phyloP scores from a whole-genome alignment of 768 basidiomycete species.

The Collybia nuda region DNA sequence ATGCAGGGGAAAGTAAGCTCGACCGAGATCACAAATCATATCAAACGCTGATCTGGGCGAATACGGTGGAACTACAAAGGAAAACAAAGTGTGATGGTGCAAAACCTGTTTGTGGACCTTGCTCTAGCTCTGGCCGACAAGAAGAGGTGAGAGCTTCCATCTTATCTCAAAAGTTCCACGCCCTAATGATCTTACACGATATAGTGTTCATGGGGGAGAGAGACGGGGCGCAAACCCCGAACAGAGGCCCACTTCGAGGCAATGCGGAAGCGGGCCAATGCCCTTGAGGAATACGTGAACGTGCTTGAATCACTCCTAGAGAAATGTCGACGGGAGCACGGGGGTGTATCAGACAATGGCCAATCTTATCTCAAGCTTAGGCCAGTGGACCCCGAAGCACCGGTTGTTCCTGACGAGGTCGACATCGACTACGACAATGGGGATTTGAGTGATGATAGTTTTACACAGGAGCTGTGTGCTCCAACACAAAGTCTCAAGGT shows the following conservation, averaged over 20 bases:
- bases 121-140: conserved; percentile 33
- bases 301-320: conserved; percentile 42
- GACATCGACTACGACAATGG: conserved; percentile 16
- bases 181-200: not conserved
- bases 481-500: conserved; percentile 41
- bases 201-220: conserved; percentile 45
- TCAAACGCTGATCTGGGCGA: not conserved
- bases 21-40: not conserved
- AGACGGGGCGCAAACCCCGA: conserved; percentile 37
- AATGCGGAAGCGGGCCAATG: conserved; percentile 38
- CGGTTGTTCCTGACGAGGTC: conserved; percentile 17
- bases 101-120: conserved; percentile 43
- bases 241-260: conserved; percentile 48
- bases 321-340: conserved; percentile 38
- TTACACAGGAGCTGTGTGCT: conserved; percentile 35
- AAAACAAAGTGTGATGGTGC: conserved; percentile 47
- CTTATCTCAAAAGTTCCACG: not conserved
- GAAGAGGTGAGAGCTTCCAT: conserved; percentile 28
- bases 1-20: conserved; percentile 39
- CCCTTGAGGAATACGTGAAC: conserved; percentile 37
- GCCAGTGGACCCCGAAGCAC: conserved; percentile 21
- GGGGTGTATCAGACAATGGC: conserved; percentile 22
- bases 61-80: conserved; percentile 19
- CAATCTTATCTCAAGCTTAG: conserved; percentile 29
- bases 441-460: conserved; percentile 21